Percentiles rank a stretch among this genome's conserved stretches.
Conservation (phyloP, 2,329 filamentous ascomycete species). For the Colletotrichum lini region DNA sequence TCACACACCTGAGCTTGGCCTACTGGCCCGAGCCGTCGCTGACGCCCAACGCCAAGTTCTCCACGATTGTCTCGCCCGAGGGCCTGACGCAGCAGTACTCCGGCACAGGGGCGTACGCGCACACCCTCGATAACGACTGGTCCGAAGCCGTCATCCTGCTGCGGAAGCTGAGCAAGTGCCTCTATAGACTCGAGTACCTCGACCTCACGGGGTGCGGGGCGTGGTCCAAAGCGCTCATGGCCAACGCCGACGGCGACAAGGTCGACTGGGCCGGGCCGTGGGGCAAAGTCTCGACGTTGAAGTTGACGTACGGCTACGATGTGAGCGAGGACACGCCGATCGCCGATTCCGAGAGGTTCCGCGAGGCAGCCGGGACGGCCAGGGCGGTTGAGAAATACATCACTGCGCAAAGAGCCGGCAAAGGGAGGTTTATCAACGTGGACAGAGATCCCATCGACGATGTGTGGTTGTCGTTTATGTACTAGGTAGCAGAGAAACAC, state of each 20-base stretch:
- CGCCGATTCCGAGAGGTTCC: constrained; percentile 52
- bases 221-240: constrained; percentile 67
- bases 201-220: constrained; percentile 72
- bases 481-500: constrained; percentile 3
- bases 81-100: constrained; percentile 64
- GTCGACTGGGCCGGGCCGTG: constrained; percentile 69
- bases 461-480: neutral
- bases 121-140: constrained; percentile 71
- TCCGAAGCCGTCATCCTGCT: constrained; percentile 70
- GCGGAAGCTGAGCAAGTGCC: constrained; percentile 65
- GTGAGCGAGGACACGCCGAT: constrained; percentile 52
- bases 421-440: constrained; percentile 64
- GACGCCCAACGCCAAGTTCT: constrained; percentile 67
- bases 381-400: constrained; percentile 64
- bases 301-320: constrained; percentile 62
- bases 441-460: constrained; percentile 54
- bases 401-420: constrained; percentile 60
- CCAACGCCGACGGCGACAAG: constrained; percentile 58
- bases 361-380: constrained; percentile 56
- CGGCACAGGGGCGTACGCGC: constrained; percentile 71
- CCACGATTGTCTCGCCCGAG: constrained; percentile 61
- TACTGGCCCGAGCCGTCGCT: constrained; percentile 74
- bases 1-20: constrained; percentile 74
- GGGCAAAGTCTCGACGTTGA: constrained; percentile 65
- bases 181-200: constrained; percentile 73